Conservation (phyloP, 345 rosid species). For the Gossypium australe region DNA sequence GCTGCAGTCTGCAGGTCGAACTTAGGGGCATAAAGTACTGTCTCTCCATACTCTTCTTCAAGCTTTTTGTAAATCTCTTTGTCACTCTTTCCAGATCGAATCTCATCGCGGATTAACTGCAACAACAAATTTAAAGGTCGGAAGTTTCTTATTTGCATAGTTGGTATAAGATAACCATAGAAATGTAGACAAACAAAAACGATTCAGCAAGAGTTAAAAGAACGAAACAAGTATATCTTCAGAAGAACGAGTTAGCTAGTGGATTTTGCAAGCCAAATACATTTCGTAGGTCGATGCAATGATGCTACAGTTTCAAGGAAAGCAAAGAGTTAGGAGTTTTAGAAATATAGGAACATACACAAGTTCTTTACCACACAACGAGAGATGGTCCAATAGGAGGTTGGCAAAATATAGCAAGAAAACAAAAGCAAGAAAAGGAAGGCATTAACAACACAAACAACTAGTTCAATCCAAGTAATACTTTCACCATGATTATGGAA, state of each 20-base stretch:
- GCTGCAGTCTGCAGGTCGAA: slow-evolving; percentile 92
- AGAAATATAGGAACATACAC: not conserved
- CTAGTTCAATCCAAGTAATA: not conserved
- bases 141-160: not conserved
- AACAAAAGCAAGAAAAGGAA: not conserved
- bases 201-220: not conserved
- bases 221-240: not conserved
- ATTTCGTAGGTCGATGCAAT: not conserved
- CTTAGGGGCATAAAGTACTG: slow-evolving; percentile 88
- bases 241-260: not conserved
- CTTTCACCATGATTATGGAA: not conserved
- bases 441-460: not conserved
- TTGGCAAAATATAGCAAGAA: not conserved
- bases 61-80: slow-evolving; percentile 90
- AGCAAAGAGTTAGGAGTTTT: not conserved
- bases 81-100: slow-evolving; percentile 75
- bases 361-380: not conserved
- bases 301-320: not conserved
- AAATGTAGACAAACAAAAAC: not conserved
- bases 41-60: slow-evolving; percentile 91
- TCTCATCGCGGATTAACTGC: slow-evolving; percentile 93
- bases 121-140: not conserved
- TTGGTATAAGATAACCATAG: not conserved
- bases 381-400: not conserved
- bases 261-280: not conserved